Evolutionary conservation across 306 rosid genomes (phyloP).

Genomic region (Trifolium repens): DNA sequence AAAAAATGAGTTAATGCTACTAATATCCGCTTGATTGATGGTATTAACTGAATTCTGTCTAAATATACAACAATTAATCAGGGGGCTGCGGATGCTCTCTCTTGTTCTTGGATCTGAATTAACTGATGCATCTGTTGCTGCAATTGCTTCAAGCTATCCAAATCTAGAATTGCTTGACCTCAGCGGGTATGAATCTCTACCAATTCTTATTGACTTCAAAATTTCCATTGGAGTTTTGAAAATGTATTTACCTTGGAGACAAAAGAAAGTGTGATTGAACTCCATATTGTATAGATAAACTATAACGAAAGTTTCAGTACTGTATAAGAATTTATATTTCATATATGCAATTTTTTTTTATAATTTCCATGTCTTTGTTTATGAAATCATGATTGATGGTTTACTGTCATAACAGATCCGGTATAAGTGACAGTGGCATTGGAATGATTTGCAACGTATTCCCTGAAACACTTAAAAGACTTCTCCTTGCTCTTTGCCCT

Average conservation of each 20-base stretch:
- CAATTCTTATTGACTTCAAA: slow-evolving; percentile 17
- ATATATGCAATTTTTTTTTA: neutral
- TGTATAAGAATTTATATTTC: slow-evolving; percentile 2
- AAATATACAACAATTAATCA: slow-evolving; percentile 40
- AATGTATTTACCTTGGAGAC: slow-evolving; percentile 20
- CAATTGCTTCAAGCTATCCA: slow-evolving; percentile 85
- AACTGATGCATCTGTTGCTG: slow-evolving; percentile 97
- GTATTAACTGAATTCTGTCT: slow-evolving; percentile 40
- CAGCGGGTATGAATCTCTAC: slow-evolving; percentile 74
- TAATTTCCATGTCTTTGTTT: slow-evolving; percentile 1
- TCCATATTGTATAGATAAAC: neutral
- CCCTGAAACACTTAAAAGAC: slow-evolving; percentile 78
- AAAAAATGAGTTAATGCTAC: neutral
- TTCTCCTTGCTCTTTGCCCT: slow-evolving; percentile 95
- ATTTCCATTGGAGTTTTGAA: neutral
- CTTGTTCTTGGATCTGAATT: slow-evolving; percentile 97
- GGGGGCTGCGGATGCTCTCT: slow-evolving; percentile 89
- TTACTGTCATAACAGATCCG: slow-evolving; percentile 67
- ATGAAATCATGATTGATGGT: slow-evolving; percentile 30
- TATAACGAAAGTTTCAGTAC: neutral
- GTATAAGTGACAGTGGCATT: slow-evolving; percentile 91
- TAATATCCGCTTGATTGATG: slow-evolving; percentile 12
- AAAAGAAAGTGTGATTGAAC: neutral
- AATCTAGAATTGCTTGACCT: slow-evolving; percentile 86
- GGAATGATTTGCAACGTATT: slow-evolving; percentile 93